These are phyloP conservation scores for Chytridium lagenaria DNA, from an alignment of 371 early-diverging fungal genomes.

Conservation along the genomic window DNA sequence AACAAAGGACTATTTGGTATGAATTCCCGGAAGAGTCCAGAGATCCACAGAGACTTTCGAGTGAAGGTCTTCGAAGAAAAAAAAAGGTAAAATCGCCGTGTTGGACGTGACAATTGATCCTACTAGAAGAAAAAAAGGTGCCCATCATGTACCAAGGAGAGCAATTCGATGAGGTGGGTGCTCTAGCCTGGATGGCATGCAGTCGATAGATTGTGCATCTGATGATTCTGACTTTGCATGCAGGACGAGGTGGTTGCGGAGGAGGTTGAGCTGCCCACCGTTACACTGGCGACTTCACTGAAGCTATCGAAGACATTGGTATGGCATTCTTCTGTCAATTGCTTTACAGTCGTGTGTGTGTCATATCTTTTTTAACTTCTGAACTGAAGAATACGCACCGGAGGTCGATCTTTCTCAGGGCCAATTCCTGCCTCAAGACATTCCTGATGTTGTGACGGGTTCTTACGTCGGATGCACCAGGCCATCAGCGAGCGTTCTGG, in stretches of 20 bases:
- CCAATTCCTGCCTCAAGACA: conserved; percentile 15
- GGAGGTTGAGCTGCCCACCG: conserved; percentile 75
- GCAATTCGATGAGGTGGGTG: conserved; percentile 9
- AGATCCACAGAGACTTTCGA: too few relatives aligned
- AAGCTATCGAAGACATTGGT: conserved; percentile 56
- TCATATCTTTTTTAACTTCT: background rate
- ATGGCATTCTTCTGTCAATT: too few relatives aligned
- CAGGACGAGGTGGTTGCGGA: conserved; percentile 82
- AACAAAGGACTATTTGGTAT: background rate
- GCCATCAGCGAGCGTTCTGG: conserved; percentile 79
- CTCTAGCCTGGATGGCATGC: too few relatives aligned
- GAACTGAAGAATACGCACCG: conserved; percentile 7
- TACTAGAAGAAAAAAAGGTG: background rate
- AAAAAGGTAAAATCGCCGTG: background rate
- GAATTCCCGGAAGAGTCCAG: background rate
- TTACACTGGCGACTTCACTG: conserved; percentile 68
- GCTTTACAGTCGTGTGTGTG: too few relatives aligned
- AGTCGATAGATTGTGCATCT: too few relatives aligned
- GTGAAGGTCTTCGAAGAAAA: too few relatives aligned
- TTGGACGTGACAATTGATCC: background rate
- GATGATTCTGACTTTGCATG: background rate
- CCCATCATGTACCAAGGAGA: conserved; percentile 1
- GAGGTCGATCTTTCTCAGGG: background rate
- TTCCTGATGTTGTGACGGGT: conserved; percentile 71
- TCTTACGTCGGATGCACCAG: conserved; percentile 81